Evolutionary conservation across 306 rosid genomes (phyloP).

Genomic region (Cajanus cajan): DNA sequence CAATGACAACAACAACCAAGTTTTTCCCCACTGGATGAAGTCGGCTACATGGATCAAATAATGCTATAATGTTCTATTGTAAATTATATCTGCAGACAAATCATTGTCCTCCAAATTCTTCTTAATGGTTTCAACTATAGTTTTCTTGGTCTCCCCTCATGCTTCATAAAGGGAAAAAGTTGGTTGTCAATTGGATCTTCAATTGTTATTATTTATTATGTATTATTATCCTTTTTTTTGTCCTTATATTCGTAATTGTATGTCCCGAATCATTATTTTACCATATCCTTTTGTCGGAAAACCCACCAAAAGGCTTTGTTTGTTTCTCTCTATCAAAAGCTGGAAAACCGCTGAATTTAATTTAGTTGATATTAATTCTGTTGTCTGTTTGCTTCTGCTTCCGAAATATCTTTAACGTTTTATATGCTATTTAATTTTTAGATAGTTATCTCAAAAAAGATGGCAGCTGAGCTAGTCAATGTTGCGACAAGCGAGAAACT

Average conservation of each 20-base stretch:
- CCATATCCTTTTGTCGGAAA: neutral
- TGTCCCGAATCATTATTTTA: neutral
- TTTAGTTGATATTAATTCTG: slow-evolving; percentile 15
- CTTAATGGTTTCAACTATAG: neutral
- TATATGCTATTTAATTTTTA: slow-evolving; percentile 15
- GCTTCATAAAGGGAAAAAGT: neutral
- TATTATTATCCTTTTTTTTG: neutral
- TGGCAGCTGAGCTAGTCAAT: slow-evolving; percentile 91
- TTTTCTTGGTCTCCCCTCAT: neutral
- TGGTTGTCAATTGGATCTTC: slow-evolving; percentile 17
- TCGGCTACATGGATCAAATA: neutral
- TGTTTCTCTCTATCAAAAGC: neutral
- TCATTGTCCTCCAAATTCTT: neutral
- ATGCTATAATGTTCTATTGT: neutral
- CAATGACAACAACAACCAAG: neutral
- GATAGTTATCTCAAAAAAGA: slow-evolving; percentile 37
- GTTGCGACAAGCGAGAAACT: slow-evolving; percentile 84
- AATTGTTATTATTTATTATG: neutral
- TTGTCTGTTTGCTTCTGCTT: slow-evolving; percentile 1
- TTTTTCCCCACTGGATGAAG: neutral
- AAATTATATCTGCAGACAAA: neutral
- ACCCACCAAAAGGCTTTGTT: neutral
- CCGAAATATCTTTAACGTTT: neutral
- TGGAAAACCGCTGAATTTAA: slow-evolving; percentile 2
- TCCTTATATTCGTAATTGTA: neutral